phyloP scores from a whole-genome alignment of 2,329 filamentous ascomycete species.

The Aphanoascus verrucosus region DNA sequence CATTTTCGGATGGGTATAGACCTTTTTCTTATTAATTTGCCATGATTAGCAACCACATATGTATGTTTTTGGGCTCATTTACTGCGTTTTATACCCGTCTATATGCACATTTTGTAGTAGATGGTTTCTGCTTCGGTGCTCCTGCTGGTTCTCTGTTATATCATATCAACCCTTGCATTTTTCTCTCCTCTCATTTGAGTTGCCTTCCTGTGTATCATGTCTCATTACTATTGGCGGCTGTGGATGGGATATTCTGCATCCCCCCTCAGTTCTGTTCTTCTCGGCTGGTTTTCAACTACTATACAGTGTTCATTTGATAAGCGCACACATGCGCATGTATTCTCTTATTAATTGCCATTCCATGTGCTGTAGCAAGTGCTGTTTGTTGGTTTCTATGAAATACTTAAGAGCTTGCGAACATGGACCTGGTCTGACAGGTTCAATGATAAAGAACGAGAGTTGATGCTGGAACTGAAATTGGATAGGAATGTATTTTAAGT shows the following conservation, averaged over 20 bases:
- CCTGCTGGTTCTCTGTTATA: neutral
- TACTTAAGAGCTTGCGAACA: too few relatives aligned
- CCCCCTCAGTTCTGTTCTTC: neutral
- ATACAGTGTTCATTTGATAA: neutral
- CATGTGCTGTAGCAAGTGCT: neutral
- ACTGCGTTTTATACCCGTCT: neutral
- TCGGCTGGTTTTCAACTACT: neutral
- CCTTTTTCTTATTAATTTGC: neutral
- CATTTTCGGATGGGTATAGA: slow-evolving; percentile 5
- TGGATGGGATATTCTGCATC: neutral
- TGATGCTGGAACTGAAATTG: too few relatives aligned
- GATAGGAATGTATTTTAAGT: too few relatives aligned
- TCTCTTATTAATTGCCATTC: neutral
- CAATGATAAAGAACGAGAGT: too few relatives aligned
- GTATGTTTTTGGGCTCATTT: neutral
- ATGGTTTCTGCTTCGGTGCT: neutral
- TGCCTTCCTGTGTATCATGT: neutral
- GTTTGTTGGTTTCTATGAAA: neutral
- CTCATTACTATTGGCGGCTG: too few relatives aligned
- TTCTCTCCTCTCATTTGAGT: neutral
- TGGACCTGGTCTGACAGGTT: too few relatives aligned
- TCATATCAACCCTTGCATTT: neutral
- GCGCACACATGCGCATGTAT: neutral
- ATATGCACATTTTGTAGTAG: neutral
- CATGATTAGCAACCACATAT: neutral